Base-by-base conservation (phyloP, 345 rosid species). In the Turnera subulata region DNA sequence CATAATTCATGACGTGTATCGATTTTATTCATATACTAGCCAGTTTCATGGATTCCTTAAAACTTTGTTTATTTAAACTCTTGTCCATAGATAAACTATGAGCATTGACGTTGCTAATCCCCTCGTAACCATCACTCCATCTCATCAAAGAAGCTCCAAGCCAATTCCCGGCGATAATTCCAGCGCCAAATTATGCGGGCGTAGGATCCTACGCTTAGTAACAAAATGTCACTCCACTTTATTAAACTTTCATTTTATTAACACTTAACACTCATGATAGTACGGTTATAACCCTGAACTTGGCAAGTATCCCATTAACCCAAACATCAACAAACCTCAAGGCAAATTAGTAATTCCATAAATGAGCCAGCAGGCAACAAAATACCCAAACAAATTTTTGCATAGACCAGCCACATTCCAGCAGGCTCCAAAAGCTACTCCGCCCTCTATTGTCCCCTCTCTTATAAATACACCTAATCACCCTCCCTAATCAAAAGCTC, bases 171-270 rank as follows among this genome's bases (percentile, higher is more conserved):
- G 58, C 75, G 73, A 45, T 33, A 46, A 53, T 70, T 64, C 59
- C 84, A 50, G 40, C 46, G 72, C 48, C 11, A 12, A 22, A 11
- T 13, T 17, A 14, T 11, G 18, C 6, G 37, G 6, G 18, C 21
- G 14, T 67, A 37, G 80, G 53, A 64, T 67, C 65, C 72, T 47
- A 66, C 78, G 80, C 46, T 1, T 1, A 35, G 7, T 38, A 60
- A 42, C 22, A 55, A 57, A 61, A 56, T 12, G 45, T 54, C 68
- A 48, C 16, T 11, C 6, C 2, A 10, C 15, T 24, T 6, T 0
- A 23, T n/a, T 50, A 1, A 5, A 0, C 24, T 25, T 2, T 15
- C 7, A 5, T 50, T 16, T 14, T 50, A 11, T 23, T 14, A n/a
- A 18, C 4, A 11, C 16, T 1, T n/a, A 48, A 48, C 6, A 48